These are phyloP conservation scores for Colletotrichum magnum DNA, from an alignment of 2,329 filamentous ascomycete species.

Conservation along the genomic window DNA sequence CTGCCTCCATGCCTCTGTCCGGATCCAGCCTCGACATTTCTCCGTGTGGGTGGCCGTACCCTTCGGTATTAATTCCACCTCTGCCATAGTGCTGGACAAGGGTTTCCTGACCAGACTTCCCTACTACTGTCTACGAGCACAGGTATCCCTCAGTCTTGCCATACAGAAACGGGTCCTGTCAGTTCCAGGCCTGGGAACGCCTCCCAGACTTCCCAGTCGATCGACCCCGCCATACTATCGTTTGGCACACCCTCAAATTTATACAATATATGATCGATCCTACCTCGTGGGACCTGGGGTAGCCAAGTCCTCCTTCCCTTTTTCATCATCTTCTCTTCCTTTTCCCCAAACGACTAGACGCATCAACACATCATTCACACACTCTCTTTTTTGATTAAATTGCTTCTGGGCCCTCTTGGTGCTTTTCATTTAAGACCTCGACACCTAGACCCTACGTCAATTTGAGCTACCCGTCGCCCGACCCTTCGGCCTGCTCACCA, in stretches of 20 bases:
- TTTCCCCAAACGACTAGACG: constrained; percentile 42
- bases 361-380: constrained; percentile 31
- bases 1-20: constrained; percentile 55
- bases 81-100: constrained; percentile 59
- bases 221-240: constrained; percentile 57
- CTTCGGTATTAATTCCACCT: constrained; percentile 64
- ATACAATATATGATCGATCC: constrained; percentile 52
- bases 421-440: constrained; percentile 22
- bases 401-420: constrained; percentile 25
- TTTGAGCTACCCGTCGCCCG: constrained; percentile 21
- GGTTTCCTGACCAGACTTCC: constrained; percentile 54
- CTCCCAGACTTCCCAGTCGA: constrained; percentile 47
- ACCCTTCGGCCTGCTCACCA: constrained; percentile 20
- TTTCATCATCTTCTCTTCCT: constrained; percentile 45
- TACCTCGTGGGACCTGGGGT: constrained; percentile 45
- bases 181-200: constrained; percentile 51
- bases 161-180: constrained; percentile 59
- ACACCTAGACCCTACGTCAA: constrained; percentile 30
- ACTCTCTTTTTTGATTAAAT: constrained; percentile 33
- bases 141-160: constrained; percentile 48
- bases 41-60: constrained; percentile 59
- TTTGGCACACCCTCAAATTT: constrained; percentile 54
- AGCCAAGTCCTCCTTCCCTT: constrained; percentile 42
- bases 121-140: constrained; percentile 47
- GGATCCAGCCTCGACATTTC: constrained; percentile 62